These are phyloP conservation scores for Dichotomopilus funicola DNA, from an alignment of 2,329 filamentous ascomycete genomes.

Conservation along the genomic window DNA sequence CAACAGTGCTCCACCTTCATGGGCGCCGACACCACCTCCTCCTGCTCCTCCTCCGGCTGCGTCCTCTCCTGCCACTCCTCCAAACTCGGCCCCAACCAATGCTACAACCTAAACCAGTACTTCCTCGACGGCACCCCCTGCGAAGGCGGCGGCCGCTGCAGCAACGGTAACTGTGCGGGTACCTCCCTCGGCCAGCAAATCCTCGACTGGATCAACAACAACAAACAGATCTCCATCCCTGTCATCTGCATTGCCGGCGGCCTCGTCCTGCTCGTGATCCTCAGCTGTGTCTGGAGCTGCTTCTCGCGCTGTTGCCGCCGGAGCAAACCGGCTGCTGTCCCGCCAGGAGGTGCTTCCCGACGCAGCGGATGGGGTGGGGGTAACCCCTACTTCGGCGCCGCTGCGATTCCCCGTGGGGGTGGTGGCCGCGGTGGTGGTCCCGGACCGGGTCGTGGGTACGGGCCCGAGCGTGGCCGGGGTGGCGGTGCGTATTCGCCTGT, in stretches of 20 bases:
- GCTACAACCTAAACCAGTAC: slow-evolving; percentile 76
- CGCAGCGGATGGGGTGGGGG: not conserved
- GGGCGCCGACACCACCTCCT: slow-evolving; percentile 64
- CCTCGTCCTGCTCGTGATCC: slow-evolving; percentile 61
- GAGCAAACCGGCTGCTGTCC: not conserved
- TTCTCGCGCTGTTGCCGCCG: slow-evolving; percentile 37
- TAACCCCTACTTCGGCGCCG: slow-evolving; percentile 2
- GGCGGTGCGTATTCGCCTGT: not conserved
- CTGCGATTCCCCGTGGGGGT: not conserved
- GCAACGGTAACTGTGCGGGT: slow-evolving; percentile 71
- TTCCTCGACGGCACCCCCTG: slow-evolving; percentile 90
- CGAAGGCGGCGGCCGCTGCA: slow-evolving; percentile 69
- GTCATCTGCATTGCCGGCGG: slow-evolving; percentile 65
- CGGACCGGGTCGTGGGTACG: slow-evolving; percentile 8
- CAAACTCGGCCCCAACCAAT: slow-evolving; percentile 57
- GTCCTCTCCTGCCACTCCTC: slow-evolving; percentile 69
- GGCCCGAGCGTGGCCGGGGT: slow-evolving; percentile 4
- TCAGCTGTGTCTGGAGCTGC: slow-evolving; percentile 58
- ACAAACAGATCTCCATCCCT: slow-evolving; percentile 79
- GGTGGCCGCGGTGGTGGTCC: not conserved
- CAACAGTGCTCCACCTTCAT: slow-evolving; percentile 82
- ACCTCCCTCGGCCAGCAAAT: slow-evolving; percentile 64
- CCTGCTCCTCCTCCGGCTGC: slow-evolving; percentile 70
- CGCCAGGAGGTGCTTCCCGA: not conserved
- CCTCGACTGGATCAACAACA: slow-evolving; percentile 64